These are phyloP conservation scores for Boechera stricta DNA, from an alignment of 345 rosid species.

Conservation along the genomic window DNA sequence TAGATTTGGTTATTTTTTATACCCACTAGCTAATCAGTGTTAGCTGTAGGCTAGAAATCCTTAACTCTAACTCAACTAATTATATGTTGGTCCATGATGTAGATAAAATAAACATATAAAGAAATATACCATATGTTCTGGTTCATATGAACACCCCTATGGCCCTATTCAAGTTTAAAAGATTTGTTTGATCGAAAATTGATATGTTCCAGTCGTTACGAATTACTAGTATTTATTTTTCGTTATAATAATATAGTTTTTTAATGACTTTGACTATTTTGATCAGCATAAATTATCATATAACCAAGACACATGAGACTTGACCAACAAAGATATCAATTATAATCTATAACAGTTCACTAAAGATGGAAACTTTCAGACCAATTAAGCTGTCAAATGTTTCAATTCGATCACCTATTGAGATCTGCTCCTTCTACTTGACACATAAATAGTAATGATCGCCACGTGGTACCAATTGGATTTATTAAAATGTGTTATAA, in stretches of 20 bases:
- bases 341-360: constrained; percentile 36
- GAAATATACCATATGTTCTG: not conserved
- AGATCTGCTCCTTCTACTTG: constrained; percentile 30
- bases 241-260: not conserved
- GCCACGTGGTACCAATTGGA: constrained; percentile 14
- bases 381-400: constrained; percentile 42
- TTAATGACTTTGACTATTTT: too few species aligned
- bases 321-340: constrained; percentile 3
- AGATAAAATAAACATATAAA: not conserved
- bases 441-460: constrained; percentile 7
- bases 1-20: not conserved
- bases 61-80: not conserved
- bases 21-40: not conserved
- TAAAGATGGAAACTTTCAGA: constrained; percentile 25
- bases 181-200: constrained; percentile 24
- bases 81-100: not conserved
- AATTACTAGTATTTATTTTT: not conserved
- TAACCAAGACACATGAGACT: constrained; percentile 18
- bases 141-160: not conserved
- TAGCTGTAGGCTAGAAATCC: not conserved
- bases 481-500: not conserved
- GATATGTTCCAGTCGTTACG: constrained; percentile 5
- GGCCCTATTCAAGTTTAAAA: constrained; percentile 3
- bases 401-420: constrained; percentile 6
- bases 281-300: not conserved